Conservation (phyloP, 2,329 filamentous ascomycete genomes). For the Pyrenochaeta sp. region DNA sequence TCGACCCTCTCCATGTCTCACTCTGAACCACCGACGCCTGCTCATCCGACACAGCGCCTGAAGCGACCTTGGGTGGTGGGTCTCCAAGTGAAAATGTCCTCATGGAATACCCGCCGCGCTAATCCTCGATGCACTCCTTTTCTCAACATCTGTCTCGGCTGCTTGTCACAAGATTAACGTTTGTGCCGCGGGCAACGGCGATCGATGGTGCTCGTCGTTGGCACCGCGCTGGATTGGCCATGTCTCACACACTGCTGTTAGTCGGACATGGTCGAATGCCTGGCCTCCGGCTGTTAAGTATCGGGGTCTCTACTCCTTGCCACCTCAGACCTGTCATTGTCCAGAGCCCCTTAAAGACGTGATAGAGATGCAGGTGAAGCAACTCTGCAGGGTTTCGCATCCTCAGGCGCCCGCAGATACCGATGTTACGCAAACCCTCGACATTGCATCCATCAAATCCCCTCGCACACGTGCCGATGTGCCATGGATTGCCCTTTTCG, state of each 20-base stretch:
- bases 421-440: conserved; percentile 19
- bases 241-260: conserved; percentile 32
- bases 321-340: conserved; percentile 12
- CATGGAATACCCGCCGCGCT: too few species aligned
- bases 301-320: conserved; percentile 20
- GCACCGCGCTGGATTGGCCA: conserved; percentile 29
- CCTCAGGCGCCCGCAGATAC: conserved; percentile 5
- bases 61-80: conserved; percentile 6
- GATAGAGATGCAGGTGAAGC: conserved; percentile 12
- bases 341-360: conserved; percentile 4
- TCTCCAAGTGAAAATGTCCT: too few species aligned
- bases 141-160: conserved; percentile 8
- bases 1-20: conserved; percentile 9
- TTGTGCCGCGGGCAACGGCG: conserved; percentile 10
- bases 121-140: conserved; percentile 12
- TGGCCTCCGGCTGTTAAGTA: conserved; percentile 20
- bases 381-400: conserved; percentile 1
- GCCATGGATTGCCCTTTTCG: conserved; percentile 11
- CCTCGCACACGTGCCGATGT: conserved; percentile 10
- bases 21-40: conserved; percentile 5
- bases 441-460: conserved; percentile 1
- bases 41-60: conserved; percentile 10
- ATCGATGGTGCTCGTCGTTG: conserved; percentile 22
- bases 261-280: conserved; percentile 14
- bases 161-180: conserved; percentile 4